Evolutionary conservation across 352 stramenopile genomes (phyloP), one percentile per base, ranked within the genome.

Genomic region (Pythium coloratum): DNA sequence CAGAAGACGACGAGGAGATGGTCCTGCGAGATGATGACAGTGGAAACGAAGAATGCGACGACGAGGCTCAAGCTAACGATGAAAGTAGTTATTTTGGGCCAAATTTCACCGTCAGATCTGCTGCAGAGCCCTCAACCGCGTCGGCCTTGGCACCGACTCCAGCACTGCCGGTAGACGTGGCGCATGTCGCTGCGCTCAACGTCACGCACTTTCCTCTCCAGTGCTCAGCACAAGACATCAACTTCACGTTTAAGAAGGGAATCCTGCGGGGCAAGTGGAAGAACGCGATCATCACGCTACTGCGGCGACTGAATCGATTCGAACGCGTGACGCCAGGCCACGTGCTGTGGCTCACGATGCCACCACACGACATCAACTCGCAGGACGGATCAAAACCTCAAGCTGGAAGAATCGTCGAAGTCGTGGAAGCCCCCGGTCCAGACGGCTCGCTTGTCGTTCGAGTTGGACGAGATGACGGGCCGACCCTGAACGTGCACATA

Each of bases 171-270:
- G 20, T 24, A 24, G 56, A 55, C 2, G 38, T 73, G 12, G 28
- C 55, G 2, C 60, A 49, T 1, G 55, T 59, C 14, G 50, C 60
- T 16, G 33, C 60, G 1, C 66, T 66, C 1, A 55, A 51, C 55
- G 30, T 67, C 55, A 57, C 47, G 8, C 13, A 26, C 18, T 64
- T 73, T 55, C 61, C 66, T 13, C 36, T 68, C 0, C 67, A 66
- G 38, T 73, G 67, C 51, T 54, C 62, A 13, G 67, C 67, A 2
- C 57, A 40, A 10, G 61, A 73, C 10, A 9, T 73, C 20, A 63
- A 46, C 42, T 69, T 73, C 49, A 34, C 30, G 3, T 69, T 54
- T 49, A 64, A 56, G 28, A 64, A 68, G 33, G 47, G 38, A 18
- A 28, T 47, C 1, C 18, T 72, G 6, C 51, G 59, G 5, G 67